Percentiles rank a stretch among this genome's conserved stretches.
phyloP scores from a whole-genome alignment of 2,329 filamentous ascomycete genomes.

The Stromatinia cepivora region DNA sequence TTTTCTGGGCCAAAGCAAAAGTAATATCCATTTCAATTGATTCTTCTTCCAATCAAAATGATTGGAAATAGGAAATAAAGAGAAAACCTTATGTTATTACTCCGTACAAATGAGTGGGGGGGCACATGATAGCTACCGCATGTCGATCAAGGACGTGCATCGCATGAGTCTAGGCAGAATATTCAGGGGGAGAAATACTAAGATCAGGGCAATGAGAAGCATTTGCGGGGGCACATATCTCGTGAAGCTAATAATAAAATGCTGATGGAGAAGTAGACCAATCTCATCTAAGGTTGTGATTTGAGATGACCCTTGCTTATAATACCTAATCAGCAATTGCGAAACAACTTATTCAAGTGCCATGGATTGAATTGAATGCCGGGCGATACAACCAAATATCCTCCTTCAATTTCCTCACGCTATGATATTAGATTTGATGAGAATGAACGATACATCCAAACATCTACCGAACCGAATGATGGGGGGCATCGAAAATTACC shows the following conservation, averaged over 20 bases:
- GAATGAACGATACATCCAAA: background rate
- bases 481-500: background rate
- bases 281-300: background rate
- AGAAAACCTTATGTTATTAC: background rate
- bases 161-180: background rate
- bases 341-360: background rate
- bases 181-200: background rate
- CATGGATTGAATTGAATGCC: slow-evolving; percentile 5
- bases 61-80: no score
- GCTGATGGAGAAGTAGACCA: background rate
- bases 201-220: background rate
- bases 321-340: background rate
- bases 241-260: slow-evolving; percentile 11
- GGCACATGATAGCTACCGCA: slow-evolving; percentile 12
- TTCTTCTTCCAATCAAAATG: no score
- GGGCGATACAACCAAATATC: background rate
- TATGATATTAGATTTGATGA: background rate
- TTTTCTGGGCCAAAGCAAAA: no score
- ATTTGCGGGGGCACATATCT: slow-evolving; percentile 1
- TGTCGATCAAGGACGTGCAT: slow-evolving; percentile 14
- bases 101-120: background rate
- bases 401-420: background rate
- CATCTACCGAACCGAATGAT: background rate
- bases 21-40: no score
- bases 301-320: slow-evolving; percentile 4